Base-by-base conservation (phyloP, 768 basidiomycete species). In the Mrakia blollopis region DNA sequence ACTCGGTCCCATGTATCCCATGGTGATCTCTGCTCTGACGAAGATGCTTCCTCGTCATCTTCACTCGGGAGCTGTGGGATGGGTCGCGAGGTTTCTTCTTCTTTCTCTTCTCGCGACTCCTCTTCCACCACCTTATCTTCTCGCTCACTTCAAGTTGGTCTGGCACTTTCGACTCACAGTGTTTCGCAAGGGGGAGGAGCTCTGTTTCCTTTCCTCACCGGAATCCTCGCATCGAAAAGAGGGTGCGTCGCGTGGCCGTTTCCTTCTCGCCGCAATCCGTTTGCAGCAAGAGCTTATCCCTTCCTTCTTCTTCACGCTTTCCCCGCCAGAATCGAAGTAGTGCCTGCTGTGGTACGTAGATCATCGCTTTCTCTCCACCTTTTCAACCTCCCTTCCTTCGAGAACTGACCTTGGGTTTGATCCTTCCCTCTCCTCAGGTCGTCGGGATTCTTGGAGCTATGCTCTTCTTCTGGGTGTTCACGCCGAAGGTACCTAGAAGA, bases 1-100 rank as follows among this genome's bases (percentile, higher is more conserved):
- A 35, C 85, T 92, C n/a, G 91, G 91, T 0, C 91, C 91, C 2
- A 88, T 92, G 84, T 92, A 90, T 80, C 91, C 90, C 5, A 86
- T 88, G 74, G 86, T 88, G 9, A 89, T 93, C 88, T 91, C 90
- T 81, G 87, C 91, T 61, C 85, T 90, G 0, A 87, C 88, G 6
- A 86, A 88, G 1, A 86, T 92, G 72, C 83, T 94, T 13, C 93
- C 92, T 6, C 86, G 86, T 11, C 89, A 89, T 87, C 85, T 94
- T 13, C 86, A 92, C 35, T 86, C 86, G 0, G 88, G 88, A 62
- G 82, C 84, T n/a, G 85, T 86, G 57, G 86, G 83, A n/a, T 32
- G 44, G 30, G 30, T 54, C 18, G 54, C n/a, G 30, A 50, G 21
- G 4, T 84, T 75, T 10, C 39, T 54, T 65, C 35, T 67, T 25